These are phyloP conservation scores for Curvularia spicifera DNA, from an alignment of 2,329 filamentous ascomycete genomes.

Conservation along the genomic window DNA sequence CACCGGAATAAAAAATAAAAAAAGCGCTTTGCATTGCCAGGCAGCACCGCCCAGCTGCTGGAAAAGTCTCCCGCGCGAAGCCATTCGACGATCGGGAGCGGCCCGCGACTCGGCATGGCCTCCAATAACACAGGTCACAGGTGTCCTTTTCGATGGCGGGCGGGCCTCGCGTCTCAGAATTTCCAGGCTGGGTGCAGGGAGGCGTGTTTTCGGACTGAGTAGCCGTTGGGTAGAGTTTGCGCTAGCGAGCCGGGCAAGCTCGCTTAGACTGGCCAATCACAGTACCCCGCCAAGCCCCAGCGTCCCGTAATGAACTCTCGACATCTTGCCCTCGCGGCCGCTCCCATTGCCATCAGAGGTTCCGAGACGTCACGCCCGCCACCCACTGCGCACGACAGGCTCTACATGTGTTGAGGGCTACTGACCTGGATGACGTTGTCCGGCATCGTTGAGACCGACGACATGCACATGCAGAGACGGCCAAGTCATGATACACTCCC, in stretches of 20 bases:
- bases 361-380: background rate
- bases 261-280: constrained; percentile 11
- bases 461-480: background rate
- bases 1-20: background rate
- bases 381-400: background rate
- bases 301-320: constrained; percentile 6
- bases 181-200: constrained; percentile 9
- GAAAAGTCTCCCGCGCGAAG: constrained; percentile 15
- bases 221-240: constrained; percentile 18
- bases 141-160: constrained; percentile 2
- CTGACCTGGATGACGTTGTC: background rate
- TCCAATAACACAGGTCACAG: constrained; percentile 12
- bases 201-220: constrained; percentile 4
- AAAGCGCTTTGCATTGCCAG: constrained; percentile 24
- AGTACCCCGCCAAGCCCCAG: constrained; percentile 3
- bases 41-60: constrained; percentile 17
- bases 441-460: background rate
- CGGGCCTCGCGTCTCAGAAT: constrained; percentile 2
- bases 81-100: constrained; percentile 16
- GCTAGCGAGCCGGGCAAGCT: constrained; percentile 3
- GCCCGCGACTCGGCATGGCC: constrained; percentile 19
- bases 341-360: background rate
- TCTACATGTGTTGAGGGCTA: background rate
- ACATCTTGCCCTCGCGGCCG: background rate
- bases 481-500: background rate